Conservation (phyloP, 768 basidiomycete species). For the Boletus tylopilopsis region DNA sequence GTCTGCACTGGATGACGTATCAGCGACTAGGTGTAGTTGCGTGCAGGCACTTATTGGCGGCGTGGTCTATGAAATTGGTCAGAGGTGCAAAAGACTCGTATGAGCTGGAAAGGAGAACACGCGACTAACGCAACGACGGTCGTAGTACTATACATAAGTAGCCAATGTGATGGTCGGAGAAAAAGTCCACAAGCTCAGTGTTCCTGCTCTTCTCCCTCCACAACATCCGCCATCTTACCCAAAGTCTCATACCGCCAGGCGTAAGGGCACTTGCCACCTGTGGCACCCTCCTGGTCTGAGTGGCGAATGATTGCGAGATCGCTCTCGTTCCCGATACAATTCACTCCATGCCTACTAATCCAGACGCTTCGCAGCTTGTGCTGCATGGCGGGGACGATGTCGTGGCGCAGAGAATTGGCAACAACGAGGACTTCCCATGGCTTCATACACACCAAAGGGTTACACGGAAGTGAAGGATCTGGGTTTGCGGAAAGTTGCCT, state of each 20-base stretch:
- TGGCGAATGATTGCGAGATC: slow-evolving; percentile 31
- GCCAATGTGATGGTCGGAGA: too few relatives aligned
- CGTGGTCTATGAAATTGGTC: too few relatives aligned
- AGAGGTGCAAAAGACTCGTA: too few relatives aligned
- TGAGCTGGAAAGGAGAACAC: too few relatives aligned
- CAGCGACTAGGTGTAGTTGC: too few relatives aligned
- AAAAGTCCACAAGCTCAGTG: background rate
- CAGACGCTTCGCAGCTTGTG: slow-evolving; percentile 59
- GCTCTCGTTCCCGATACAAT: slow-evolving; percentile 35
- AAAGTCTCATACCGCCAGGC: slow-evolving; percentile 57
- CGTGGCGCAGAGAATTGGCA: slow-evolving; percentile 65
- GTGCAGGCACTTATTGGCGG: too few relatives aligned
- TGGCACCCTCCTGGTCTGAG: slow-evolving; percentile 14
- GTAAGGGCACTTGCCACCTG: slow-evolving; percentile 33
- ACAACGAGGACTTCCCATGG: slow-evolving; percentile 52
- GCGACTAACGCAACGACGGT: too few relatives aligned
- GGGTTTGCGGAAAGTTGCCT: slow-evolving; percentile 23
- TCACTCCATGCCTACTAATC: slow-evolving; percentile 48
- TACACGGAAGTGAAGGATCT: slow-evolving; percentile 17
- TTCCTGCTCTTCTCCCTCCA: slow-evolving; percentile 38
- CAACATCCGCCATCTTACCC: slow-evolving; percentile 56
- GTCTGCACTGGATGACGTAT: too few relatives aligned
- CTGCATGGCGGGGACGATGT: slow-evolving; percentile 57
- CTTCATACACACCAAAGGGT: slow-evolving; percentile 26
- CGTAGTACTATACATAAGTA: too few relatives aligned